Evolutionary conservation across 1,284 basidiomycete species (phyloP).

Genomic region (Chalciporus sp.): DNA sequence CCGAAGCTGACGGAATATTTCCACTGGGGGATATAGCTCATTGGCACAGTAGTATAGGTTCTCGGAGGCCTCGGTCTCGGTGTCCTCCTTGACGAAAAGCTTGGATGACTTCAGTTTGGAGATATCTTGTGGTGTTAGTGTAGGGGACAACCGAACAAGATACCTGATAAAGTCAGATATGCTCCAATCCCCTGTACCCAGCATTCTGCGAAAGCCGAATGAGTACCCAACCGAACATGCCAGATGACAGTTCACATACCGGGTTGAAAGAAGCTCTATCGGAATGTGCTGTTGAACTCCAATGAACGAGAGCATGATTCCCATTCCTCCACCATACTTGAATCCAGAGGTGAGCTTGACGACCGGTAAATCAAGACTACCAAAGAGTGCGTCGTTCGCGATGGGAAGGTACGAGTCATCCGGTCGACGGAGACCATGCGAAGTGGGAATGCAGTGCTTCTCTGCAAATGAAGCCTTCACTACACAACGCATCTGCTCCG

Average conservation of each 20-base stretch:
- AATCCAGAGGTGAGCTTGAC: not conserved
- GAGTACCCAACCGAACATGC: not conserved
- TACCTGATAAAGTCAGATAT: slow-evolving; percentile 77
- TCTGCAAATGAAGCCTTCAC: not conserved
- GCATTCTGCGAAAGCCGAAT: slow-evolving; percentile 54
- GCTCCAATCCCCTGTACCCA: slow-evolving; percentile 77
- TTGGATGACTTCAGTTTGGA: slow-evolving; percentile 58
- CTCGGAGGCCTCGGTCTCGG: slow-evolving; percentile 10
- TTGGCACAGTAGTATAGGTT: not conserved
- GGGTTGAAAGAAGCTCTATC: slow-evolving; percentile 76
- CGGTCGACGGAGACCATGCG: slow-evolving; percentile 7
- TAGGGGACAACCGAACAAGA: slow-evolving; percentile 76
- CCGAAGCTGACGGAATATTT: slow-evolving; percentile 4
- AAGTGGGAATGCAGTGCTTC: slow-evolving; percentile 63
- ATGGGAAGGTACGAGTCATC: slow-evolving; percentile 12
- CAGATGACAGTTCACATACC: slow-evolving; percentile 40
- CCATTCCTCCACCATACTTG: not conserved
- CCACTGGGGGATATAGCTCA: slow-evolving; percentile 18
- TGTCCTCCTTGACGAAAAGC: not conserved
- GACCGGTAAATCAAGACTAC: slow-evolving; percentile 11
- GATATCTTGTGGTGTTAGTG: slow-evolving; percentile 66
- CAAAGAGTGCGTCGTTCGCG: slow-evolving; percentile 13
- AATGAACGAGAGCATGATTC: slow-evolving; percentile 61
- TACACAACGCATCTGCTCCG: slow-evolving; percentile 61
- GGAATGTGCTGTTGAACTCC: slow-evolving; percentile 90